Evolutionary conservation across 225 moss, liverwort and hornwort genomes (phyloP).

Genomic region (Lunularia cruciata): DNA sequence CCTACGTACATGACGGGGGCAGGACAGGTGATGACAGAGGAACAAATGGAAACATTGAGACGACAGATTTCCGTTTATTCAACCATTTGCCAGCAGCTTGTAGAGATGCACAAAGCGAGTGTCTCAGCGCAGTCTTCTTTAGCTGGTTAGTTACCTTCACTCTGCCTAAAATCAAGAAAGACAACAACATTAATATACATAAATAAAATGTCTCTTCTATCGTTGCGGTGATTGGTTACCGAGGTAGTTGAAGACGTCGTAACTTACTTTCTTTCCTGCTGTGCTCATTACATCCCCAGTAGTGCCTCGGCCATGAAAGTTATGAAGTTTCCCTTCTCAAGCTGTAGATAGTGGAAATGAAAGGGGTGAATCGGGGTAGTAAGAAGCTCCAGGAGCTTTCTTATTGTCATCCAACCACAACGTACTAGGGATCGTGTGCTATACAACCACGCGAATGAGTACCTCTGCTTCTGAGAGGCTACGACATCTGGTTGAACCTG

Average conservation of each 20-base stretch:
- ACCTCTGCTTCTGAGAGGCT: background rate
- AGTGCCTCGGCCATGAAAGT: slow-evolving; percentile 2
- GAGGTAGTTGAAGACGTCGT: background rate
- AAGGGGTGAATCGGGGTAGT: background rate
- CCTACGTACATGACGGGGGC: slow-evolving; percentile 71
- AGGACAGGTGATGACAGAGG: slow-evolving; percentile 98
- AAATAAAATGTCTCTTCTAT: slow-evolving; percentile 20
- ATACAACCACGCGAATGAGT: background rate
- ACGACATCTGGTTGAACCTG: background rate
- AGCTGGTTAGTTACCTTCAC: slow-evolving; percentile 62
- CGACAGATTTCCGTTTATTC: slow-evolving; percentile 97
- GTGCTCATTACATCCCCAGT: slow-evolving; percentile 3
- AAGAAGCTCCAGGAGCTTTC: background rate
- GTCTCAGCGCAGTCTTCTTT: slow-evolving; percentile 71
- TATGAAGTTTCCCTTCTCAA: no score
- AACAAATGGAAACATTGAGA: slow-evolving; percentile 84
- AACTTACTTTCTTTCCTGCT: slow-evolving; percentile 21
- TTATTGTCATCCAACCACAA: background rate
- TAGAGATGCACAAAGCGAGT: slow-evolving; percentile 98
- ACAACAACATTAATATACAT: background rate
- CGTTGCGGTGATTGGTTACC: slow-evolving; percentile 15
- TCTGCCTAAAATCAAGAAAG: slow-evolving; percentile 5
- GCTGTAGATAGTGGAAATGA: background rate
- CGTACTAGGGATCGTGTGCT: background rate
- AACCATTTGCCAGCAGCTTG: slow-evolving; percentile 97